Evolutionary conservation across 441 rosid species (phyloP).

Genomic region (Gossypium trilobum): DNA sequence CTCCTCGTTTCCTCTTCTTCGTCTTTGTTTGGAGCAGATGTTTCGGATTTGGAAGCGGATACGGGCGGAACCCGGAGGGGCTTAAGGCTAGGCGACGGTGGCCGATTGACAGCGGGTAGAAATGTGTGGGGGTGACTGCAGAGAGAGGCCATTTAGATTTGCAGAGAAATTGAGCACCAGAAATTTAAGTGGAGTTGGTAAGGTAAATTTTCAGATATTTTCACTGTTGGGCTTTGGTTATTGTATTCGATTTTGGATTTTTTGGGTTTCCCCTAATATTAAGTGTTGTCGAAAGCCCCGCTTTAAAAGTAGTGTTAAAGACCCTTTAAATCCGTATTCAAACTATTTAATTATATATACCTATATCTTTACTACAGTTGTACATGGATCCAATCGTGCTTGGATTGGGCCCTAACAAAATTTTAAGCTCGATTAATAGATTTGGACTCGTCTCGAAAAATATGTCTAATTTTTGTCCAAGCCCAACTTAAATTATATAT

Average conservation of each 20-base stretch:
- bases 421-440: too few relatives aligned
- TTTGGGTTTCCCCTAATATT: background rate
- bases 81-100: background rate
- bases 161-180: background rate
- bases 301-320: too few relatives aligned
- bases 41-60: slow-evolving; percentile 18
- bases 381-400: too few relatives aligned
- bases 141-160: slow-evolving; percentile 33
- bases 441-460: too few relatives aligned
- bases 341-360: background rate
- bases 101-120: slow-evolving; percentile 25
- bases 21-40: background rate
- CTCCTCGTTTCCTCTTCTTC: slow-evolving; percentile 1
- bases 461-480: too few relatives aligned
- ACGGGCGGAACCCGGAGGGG: slow-evolving; percentile 10
- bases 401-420: background rate
- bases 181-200: background rate
- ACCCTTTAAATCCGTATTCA: background rate
- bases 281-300: background rate
- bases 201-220: background rate
- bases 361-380: background rate
- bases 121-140: slow-evolving; percentile 24
- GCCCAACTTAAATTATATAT: too few relatives aligned
- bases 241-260: background rate
- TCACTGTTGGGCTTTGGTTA: background rate